Percentiles rank a stretch among this genome's conserved stretches.
These are phyloP conservation scores for Uronychia binucleata DNA, from an alignment of 73 alveolate species.

Conservation along the genomic window DNA sequence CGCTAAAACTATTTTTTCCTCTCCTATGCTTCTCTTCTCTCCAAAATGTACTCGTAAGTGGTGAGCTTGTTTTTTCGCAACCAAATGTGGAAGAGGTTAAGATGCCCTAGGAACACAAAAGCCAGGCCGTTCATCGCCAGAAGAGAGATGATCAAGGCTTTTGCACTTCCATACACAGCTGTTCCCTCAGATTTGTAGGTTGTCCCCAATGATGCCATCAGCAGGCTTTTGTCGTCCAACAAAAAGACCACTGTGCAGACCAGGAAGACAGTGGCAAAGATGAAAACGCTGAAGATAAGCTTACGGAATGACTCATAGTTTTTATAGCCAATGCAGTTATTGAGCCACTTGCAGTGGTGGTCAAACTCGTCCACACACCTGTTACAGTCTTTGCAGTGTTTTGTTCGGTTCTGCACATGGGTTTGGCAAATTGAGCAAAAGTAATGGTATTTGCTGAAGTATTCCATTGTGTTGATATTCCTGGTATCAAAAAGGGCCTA, in stretches of 20 bases:
- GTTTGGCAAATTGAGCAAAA: conserved; percentile 21
- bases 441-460: not conserved
- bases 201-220: not conserved
- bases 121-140: not conserved
- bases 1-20: not conserved
- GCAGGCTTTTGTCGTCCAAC: not conserved
- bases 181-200: not conserved
- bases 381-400: conserved; percentile 61
- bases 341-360: conserved; percentile 92
- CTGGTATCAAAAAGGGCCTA: not conserved
- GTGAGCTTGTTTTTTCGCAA: conserved; percentile 8
- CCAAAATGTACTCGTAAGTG: conserved; percentile 13
- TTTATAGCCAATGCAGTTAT: conserved; percentile 82
- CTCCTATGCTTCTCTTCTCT: conserved; percentile 9
- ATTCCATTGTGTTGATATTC: not conserved
- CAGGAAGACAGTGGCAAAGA: not conserved
- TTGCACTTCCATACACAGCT: not conserved
- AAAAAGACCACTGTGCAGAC: not conserved
- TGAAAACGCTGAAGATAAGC: not conserved
- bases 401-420: conserved; percentile 25
- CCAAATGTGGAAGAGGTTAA: not conserved
- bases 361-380: conserved; percentile 81
- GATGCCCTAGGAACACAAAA: not conserved
- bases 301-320: conserved; percentile 25
- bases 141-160: not conserved